Base-by-base conservation (phyloP, 2,329 filamentous ascomycete genomes). In the Arachnomyces sp. region DNA sequence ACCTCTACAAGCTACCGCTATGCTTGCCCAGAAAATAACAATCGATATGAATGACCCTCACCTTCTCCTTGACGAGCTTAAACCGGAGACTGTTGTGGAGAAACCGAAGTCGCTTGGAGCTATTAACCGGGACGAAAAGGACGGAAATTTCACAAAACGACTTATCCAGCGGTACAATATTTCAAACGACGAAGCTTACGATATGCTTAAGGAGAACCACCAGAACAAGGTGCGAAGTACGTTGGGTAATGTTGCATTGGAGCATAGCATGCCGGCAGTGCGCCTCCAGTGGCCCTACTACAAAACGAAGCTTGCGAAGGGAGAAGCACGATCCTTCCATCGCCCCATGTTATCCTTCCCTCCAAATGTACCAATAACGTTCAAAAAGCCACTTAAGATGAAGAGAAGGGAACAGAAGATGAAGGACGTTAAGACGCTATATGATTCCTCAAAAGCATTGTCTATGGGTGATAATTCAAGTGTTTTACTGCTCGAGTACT, bases 211-310 rank as follows among this genome's bases (percentile, higher is more conserved):
- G 64, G 88, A 94, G 62, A 96, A 95, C 56, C 89, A 94, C 56
- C 87, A 94, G 65, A 88, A 86, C 72, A 96, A 94, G 64, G 85
- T 98, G 45, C 81, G 92, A 50, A 92, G 88, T 38, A 94, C 87
- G 1, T 77, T 98, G 45, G 87, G 88, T 34, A 90, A 89, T 56
- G 79, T 94, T 46, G 81, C 84, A n/a, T 81, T 98, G 31, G 92
- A 98, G 60, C 92, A 98, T 66, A 89, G 85, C 61, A 73, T 94
- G 71, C 90, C 92, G 12, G 92, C 92, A 8, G 72, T 90, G 55
- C 89, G 90, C 56, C 69, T 98, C 31, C 85, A 93, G 47, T 96
- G 86, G 77, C 92, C 92, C 30, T 96, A 94, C 70, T 98, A 96
- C 69, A 86, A 85, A 56, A 87, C 92, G 41, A 86, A 84, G 55